phyloP scores from a whole-genome alignment of 2,329 filamentous ascomycete species.

The Colletotrichum cordylinicola region DNA sequence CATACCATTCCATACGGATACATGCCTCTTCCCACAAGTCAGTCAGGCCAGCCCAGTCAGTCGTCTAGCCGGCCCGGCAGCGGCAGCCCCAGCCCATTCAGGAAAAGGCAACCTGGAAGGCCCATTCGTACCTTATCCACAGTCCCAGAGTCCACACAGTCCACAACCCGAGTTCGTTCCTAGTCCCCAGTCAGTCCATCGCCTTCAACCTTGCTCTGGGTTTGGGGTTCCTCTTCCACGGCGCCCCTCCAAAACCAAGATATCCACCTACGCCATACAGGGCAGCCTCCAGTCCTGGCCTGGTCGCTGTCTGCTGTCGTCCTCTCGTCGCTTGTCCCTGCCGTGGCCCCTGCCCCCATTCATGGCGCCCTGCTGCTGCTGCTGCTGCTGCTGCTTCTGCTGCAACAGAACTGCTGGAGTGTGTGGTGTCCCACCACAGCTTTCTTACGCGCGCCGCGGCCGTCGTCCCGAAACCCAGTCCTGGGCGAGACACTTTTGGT shows the following conservation, averaged over 20 bases:
- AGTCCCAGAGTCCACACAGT: not conserved
- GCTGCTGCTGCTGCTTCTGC: not conserved
- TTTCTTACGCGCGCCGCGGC: not conserved
- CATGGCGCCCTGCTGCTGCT: not conserved
- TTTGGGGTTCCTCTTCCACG: not conserved
- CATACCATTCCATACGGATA: not conserved
- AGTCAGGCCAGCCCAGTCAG: not conserved
- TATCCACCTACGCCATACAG: not conserved
- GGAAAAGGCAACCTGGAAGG: not conserved
- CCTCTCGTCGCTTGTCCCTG: not conserved
- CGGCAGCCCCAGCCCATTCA: not conserved
- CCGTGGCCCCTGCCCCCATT: not conserved
- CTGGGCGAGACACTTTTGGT: not conserved
- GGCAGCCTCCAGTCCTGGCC: not conserved
- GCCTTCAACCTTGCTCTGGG: not conserved
- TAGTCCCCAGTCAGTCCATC: not conserved
- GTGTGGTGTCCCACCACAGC: not conserved
- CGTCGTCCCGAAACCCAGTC: conserved; percentile 9
- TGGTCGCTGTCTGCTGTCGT: not conserved
- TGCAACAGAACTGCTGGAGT: not conserved
- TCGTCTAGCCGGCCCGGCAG: not conserved
- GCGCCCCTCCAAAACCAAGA: not conserved
- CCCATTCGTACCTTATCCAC: not conserved
- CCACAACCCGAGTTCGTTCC: not conserved
- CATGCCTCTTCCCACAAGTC: not conserved